Evolutionary conservation across 352 stramenopile genomes (phyloP), one percentile per base, ranked within the genome.

Genomic region (Globisporangium radiosum): DNA sequence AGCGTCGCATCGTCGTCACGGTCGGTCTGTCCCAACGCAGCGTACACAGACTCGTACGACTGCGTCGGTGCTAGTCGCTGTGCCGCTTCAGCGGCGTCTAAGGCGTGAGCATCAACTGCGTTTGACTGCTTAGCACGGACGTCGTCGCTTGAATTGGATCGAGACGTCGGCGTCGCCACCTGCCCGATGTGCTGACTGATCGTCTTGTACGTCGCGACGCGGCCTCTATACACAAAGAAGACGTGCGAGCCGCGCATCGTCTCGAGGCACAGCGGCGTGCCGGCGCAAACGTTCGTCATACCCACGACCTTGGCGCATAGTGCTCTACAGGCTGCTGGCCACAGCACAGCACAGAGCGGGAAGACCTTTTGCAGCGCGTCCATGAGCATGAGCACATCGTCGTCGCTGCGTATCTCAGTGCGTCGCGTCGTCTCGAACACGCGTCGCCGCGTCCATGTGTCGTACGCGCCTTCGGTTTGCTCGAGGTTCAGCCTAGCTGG

Each of bases 321-420:
- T 15, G 71, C 42, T 39, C 68, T 59, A n/a, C 72, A 71, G 0
- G 77, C 70, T 14, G 76, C 63, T 4, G 66, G 74, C 7, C 67
- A 59, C 17, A 88, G 45, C 1, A 60, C 49, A 5, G 66, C 68
- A 60, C 78, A 88, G 45, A 68, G 63, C 0, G 68, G 51, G 43
- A 86, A 86, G 37, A 61, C 40, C 2, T 68, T 68, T n/a, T 68
- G 68, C 52, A 88, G 67, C 15, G 72, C 69, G 40, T 88, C 78
- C 37, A 63, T 57, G 25, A 88, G 56, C 4, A 68, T 65, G 25
- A 72, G 60, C 47, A 87, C 51, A 4, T 88, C 75, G 7, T 70
- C 65, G 2, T 70, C 62, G 1, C 55, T 72, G 55, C 76, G 73
- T 43, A 64, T 10, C 39, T 3, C 57, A 53, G 49, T 39, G 38